These are phyloP conservation scores for Eimeria tenella DNA, from an alignment of 169 alveolate genomes.

Conservation along the genomic window DNA sequence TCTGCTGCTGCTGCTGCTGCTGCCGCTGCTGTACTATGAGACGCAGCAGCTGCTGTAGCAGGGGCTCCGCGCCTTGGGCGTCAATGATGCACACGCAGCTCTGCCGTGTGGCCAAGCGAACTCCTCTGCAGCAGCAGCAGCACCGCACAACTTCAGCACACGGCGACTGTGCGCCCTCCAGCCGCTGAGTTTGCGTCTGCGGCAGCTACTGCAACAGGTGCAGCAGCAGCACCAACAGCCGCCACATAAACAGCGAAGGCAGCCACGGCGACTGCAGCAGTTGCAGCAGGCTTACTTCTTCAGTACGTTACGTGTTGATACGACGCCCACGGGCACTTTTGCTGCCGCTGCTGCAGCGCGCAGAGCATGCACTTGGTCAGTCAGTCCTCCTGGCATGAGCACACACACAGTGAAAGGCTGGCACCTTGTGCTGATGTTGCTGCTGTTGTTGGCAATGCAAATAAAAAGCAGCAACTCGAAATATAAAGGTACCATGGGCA, in stretches of 20 bases:
- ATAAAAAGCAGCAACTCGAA: not conserved
- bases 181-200: not conserved
- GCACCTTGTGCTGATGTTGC: not conserved
- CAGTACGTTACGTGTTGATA: too few relatives aligned
- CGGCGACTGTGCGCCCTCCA: not conserved
- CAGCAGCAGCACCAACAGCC: conserved; percentile 30
- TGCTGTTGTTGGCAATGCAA: not conserved
- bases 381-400: not conserved
- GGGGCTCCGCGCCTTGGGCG: not conserved
- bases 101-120: not conserved
- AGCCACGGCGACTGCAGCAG: not conserved
- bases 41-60: not conserved
- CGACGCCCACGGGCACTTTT: not conserved
- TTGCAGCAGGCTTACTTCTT: not conserved
- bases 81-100: not conserved
- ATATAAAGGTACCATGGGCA: too few relatives aligned
- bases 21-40: not conserved
- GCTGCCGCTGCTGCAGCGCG: not conserved
- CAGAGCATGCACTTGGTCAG: not conserved
- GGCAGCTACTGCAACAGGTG: not conserved
- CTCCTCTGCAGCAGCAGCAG: conserved; percentile 12
- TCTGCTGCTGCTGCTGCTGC: not conserved
- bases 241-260: not conserved
- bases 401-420: not conserved
- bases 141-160: not conserved